Evolutionary conservation across 139 green algal genomes (phyloP).

Genomic region (Pseudopediastrum boryanum): DNA sequence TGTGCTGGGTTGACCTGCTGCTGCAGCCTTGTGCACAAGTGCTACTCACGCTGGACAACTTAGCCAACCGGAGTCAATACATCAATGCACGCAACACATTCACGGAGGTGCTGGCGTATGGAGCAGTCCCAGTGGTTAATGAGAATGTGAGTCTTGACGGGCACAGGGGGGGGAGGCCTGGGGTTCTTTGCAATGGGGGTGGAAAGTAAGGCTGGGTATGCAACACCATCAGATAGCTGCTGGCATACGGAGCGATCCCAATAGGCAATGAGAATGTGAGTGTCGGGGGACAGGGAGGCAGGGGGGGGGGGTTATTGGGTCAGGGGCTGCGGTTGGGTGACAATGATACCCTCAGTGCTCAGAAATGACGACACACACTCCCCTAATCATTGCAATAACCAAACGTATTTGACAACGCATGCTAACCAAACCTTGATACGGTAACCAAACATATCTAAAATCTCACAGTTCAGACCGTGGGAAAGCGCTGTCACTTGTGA

Average conservation of each 20-base stretch:
- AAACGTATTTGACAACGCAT: no score
- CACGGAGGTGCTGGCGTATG: slow-evolving; percentile 80
- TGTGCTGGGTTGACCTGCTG: no score
- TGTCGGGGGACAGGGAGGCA: no score
- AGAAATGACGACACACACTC: no score
- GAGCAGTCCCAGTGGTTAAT: slow-evolving; percentile 90
- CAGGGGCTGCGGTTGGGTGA: slow-evolving; percentile 92
- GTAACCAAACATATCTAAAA: no score
- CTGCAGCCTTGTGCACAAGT: slow-evolving; percentile 86
- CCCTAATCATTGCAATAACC: no score
- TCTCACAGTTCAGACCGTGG: no score
- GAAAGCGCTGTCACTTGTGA: no score
- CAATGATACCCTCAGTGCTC: slow-evolving; percentile 95
- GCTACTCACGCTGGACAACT: slow-evolving; percentile 91
- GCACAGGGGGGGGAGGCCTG: neutral
- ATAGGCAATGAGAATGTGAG: neutral
- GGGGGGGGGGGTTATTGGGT: no score
- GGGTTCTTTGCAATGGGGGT: neutral
- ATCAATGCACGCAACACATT: slow-evolving; percentile 92
- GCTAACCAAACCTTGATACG: no score
- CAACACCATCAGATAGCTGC: neutral
- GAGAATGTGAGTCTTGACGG: slow-evolving; percentile 78
- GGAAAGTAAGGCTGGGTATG: neutral
- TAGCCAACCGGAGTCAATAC: slow-evolving; percentile 86
- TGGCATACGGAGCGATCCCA: neutral